Base-by-base conservation (phyloP, 1,284 basidiomycete species). In the Volvariella volvacea region DNA sequence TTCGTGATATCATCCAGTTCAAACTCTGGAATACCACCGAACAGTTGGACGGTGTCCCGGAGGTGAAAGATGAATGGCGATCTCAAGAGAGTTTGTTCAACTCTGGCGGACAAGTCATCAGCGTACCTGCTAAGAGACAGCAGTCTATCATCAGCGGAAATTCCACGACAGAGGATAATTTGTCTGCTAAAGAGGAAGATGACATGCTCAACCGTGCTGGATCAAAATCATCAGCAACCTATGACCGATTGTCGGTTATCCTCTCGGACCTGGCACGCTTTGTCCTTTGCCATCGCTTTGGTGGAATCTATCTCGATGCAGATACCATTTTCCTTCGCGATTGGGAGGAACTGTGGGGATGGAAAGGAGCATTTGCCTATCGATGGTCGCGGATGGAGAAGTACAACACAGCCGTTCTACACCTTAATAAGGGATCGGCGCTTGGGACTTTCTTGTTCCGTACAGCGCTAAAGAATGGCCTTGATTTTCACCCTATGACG, bases 21-120 rank as follows among this genome's bases (percentile, higher is more conserved):
- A 88, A 83, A 58, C 73, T 92, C 56, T 92, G 89, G 89, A 92
- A 92, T 59, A 92, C 90, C 30, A 92, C 89, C 2, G 88, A 91
- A 54, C 88, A 91, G 54, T 68, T 92, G 32, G 90, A 92, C 52
- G 81, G 83, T 31, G 72, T 91, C 1, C 78, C 80, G 3, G 90
- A 92, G 60, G 63, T 92, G 37, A 77, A 74, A 52, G 71, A 84
- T 42, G 84, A 88, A 55, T 92, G 90, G 90, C 71, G 89, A 39
- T 59, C 57, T 21, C 78, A 64, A 48, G 69, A 78, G 48, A 36
- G n/a, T 15, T 64, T 85, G 1, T 89, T 91, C 68, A 88, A 88
- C 56, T 88, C 85, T 1, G 85, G 80, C 4, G 88, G 88, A 14
- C 66, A 74, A 50, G 65, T 77, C 9, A 68, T 76, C 45, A 71